Conservation (phyloP, 257 asterid genomes). For the Avicennia marina region DNA sequence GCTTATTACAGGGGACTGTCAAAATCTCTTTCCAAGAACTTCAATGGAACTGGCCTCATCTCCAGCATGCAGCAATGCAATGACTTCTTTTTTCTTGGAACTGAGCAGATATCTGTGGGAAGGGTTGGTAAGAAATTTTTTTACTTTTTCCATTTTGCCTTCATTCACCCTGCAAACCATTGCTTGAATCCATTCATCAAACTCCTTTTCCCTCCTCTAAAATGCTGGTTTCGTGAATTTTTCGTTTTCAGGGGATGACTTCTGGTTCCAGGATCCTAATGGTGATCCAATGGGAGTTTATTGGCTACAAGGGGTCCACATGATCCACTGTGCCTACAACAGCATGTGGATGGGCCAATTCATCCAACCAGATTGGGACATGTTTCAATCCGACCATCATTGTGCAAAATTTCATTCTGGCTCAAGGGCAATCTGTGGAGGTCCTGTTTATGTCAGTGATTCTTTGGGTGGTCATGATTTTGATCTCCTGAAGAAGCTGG, state of each 20-base stretch:
- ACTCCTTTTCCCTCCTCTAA: too few species aligned
- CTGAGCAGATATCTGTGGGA: constrained; percentile 66
- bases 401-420: constrained; percentile 78
- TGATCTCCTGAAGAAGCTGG: constrained; percentile 52
- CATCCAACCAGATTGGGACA: constrained; percentile 85
- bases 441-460: constrained; percentile 75
- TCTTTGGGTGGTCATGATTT: constrained; percentile 69
- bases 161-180: too few species aligned
- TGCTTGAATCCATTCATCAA: too few species aligned
- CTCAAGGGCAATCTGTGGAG: constrained; percentile 77
- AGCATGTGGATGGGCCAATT: constrained; percentile 88
- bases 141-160: background rate
- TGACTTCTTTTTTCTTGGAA: constrained; percentile 69
- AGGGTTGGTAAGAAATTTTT: constrained; percentile 59
- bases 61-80: constrained; percentile 84
- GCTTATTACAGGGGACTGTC: constrained; percentile 65
- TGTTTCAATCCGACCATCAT: constrained; percentile 70
- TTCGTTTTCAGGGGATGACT: constrained; percentile 51
- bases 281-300: constrained; percentile 81
- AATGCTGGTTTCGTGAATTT: too few species aligned
- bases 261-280: constrained; percentile 82
- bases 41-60: constrained; percentile 62
- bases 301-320: constrained; percentile 86
- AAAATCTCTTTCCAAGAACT: constrained; percentile 56
- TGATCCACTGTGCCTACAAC: constrained; percentile 85